These are phyloP conservation scores for Tilletiopsis washingtonensis DNA, from an alignment of 1,284 basidiomycete genomes.

Conservation along the genomic window DNA sequence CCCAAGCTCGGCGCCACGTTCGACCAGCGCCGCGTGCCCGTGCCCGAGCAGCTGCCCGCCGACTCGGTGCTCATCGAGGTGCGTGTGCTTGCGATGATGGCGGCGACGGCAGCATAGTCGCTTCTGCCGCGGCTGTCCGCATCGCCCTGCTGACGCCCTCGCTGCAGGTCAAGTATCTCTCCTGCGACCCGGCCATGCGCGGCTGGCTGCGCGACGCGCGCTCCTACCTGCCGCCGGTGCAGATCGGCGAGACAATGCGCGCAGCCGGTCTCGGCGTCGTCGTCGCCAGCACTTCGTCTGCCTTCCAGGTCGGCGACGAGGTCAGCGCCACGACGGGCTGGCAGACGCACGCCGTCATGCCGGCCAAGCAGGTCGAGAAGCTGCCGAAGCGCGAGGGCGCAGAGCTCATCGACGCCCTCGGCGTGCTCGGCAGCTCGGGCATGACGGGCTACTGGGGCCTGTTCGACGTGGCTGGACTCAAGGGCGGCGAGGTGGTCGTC, in stretches of 20 bases:
- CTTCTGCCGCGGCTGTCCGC: no score
- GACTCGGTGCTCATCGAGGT: not conserved
- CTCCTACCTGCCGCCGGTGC: constrained; percentile 55
- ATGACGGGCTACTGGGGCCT: constrained; percentile 48
- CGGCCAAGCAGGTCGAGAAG: constrained; percentile 22
- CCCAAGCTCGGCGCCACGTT: not conserved
- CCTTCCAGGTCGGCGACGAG: constrained; percentile 22
- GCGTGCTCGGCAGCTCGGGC: constrained; percentile 43
- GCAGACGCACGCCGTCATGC: constrained; percentile 25
- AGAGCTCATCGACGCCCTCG: constrained; percentile 38
- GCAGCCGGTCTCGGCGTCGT: constrained; percentile 64
- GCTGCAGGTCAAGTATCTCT: not conserved
- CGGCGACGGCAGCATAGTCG: no score
- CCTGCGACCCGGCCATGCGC: not conserved
- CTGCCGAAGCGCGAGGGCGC: constrained; percentile 13
- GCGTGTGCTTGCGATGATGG: no score
- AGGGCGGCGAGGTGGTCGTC: constrained; percentile 31
- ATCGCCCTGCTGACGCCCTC: no score
- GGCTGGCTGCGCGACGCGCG: constrained; percentile 55
- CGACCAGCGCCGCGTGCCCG: not conserved
- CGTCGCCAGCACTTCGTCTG: constrained; percentile 47
- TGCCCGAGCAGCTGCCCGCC: not conserved
- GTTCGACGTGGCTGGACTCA: constrained; percentile 25
- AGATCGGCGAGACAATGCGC: constrained; percentile 75
- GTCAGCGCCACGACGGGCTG: constrained; percentile 27